A percentile compares a stretch with the other conserved stretches of the same genome.
Evolutionary conservation across 371 early-diverging fungal species (phyloP).

Genomic region (Lichtheimia corymbifera): DNA sequence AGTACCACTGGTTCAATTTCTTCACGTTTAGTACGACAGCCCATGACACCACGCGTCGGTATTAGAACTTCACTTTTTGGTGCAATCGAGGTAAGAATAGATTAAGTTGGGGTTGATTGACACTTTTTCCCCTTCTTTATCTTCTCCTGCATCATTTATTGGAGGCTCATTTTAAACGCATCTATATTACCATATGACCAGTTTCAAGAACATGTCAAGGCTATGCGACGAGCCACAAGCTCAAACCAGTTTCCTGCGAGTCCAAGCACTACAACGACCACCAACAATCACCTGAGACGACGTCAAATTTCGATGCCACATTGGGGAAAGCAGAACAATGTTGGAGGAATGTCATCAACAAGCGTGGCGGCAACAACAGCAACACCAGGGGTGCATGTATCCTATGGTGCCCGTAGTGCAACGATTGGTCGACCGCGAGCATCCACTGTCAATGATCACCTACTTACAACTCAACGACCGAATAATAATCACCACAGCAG

Average conservation of each 20-base stretch:
- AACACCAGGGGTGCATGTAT: not conserved
- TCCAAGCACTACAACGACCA: not conserved
- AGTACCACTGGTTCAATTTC: conserved; percentile 33
- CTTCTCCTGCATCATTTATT: not conserved
- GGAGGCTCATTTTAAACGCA: conserved; percentile 11
- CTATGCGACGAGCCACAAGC: conserved; percentile 30
- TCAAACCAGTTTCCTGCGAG: conserved; percentile 9
- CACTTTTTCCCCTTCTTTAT: conserved; percentile 4
- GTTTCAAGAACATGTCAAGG: conserved; percentile 42
- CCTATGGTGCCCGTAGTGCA: not conserved
- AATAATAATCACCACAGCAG: not conserved
- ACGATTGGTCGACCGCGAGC: conserved; percentile 27
- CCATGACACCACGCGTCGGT: conserved; percentile 49
- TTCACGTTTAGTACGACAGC: conserved; percentile 25
- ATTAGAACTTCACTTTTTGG: conserved; percentile 50
- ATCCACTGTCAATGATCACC: conserved; percentile 30
- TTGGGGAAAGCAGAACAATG: conserved; percentile 18
- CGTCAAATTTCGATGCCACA: conserved; percentile 38
- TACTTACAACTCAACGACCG: conserved; percentile 10
- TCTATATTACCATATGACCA: conserved; percentile 14
- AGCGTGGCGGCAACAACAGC: conserved; percentile 4
- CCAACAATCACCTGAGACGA: not conserved
- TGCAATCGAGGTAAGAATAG: conserved; percentile 46
- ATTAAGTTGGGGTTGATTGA: not conserved
- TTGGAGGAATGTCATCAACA: too few relatives aligned